Evolutionary conservation across 2,329 filamentous ascomycete species (phyloP).

Genomic region (Phoma herbarum): DNA sequence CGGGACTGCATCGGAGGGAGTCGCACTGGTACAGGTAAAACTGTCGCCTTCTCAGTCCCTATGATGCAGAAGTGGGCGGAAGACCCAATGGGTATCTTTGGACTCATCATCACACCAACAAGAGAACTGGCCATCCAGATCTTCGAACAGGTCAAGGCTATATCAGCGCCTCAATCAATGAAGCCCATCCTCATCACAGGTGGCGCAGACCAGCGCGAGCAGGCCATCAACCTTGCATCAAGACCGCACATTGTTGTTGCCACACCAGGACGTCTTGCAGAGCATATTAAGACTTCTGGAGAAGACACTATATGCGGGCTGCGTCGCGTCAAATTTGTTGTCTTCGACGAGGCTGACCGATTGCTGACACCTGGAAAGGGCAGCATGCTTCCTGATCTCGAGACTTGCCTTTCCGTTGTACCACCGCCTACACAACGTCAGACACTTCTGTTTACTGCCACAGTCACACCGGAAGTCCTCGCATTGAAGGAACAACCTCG

Average conservation of each 20-base stretch:
- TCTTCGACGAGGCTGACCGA: conserved; percentile 95
- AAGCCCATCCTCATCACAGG: conserved; percentile 92
- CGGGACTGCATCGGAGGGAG: conserved; percentile 93
- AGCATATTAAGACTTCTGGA: conserved; percentile 91
- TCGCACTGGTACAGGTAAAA: conserved; percentile 96
- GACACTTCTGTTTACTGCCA: conserved; percentile 95
- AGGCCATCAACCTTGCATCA: conserved; percentile 83
- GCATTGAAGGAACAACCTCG: conserved; percentile 83
- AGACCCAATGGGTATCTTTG: conserved; percentile 92
- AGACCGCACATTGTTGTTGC: conserved; percentile 93
- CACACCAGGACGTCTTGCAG: conserved; percentile 86
- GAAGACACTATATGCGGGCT: conserved; percentile 88
- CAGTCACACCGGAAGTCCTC: conserved; percentile 89
- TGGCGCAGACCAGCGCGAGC: conserved; percentile 88
- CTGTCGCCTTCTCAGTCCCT: conserved; percentile 91
- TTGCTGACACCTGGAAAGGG: conserved; percentile 78
- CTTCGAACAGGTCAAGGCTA: conserved; percentile 93
- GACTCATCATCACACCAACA: conserved; percentile 75
- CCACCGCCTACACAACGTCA: conserved; percentile 83
- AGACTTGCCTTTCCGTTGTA: conserved; percentile 83
- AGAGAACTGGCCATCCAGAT: conserved; percentile 95
- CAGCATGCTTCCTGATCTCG: conserved; percentile 93
- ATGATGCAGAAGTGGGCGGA: conserved; percentile 93
- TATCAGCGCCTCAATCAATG: conserved; percentile 85
- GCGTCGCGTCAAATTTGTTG: conserved; percentile 80